These are phyloP conservation scores for Marasmius oreades DNA, from an alignment of 1,284 basidiomycete genomes.

Conservation along the genomic window DNA sequence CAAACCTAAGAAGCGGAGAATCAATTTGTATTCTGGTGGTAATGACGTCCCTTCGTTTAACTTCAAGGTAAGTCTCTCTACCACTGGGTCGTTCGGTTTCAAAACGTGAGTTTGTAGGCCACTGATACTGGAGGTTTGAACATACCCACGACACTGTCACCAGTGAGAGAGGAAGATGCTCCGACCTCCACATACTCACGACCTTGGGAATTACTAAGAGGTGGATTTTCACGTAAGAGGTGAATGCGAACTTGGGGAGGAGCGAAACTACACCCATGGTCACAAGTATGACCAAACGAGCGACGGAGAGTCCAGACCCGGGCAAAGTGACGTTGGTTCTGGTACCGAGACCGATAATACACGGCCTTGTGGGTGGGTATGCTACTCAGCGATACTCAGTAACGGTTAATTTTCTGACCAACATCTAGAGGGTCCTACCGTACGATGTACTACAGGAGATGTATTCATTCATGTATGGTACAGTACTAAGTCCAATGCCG, in stretches of 20 bases:
- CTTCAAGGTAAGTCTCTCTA: constrained; percentile 29
- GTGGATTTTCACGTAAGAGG: background rate
- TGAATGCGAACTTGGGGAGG: background rate
- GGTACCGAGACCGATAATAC: no score
- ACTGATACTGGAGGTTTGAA: constrained; percentile 29
- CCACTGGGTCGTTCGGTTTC: constrained; percentile 16
- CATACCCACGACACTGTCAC: constrained; percentile 62
- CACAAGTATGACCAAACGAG: no score
- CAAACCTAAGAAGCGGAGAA: constrained; percentile 49
- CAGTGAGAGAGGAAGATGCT: constrained; percentile 53
- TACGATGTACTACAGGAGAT: no score
- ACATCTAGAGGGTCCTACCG: no score
- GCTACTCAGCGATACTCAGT: no score
- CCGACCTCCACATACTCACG: constrained; percentile 42
- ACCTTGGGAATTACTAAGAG: background rate
- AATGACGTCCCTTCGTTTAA: constrained; percentile 28
- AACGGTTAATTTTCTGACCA: no score
- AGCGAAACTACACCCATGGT: no score
- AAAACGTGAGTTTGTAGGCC: constrained; percentile 4
- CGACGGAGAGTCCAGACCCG: no score
- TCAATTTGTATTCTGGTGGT: constrained; percentile 47
- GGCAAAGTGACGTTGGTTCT: no score
- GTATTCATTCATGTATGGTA: no score
- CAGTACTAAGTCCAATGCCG: background rate
- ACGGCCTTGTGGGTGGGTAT: no score